Conservation (phyloP, 768 basidiomycete genomes). For the Pleurotus cornucopiae region DNA sequence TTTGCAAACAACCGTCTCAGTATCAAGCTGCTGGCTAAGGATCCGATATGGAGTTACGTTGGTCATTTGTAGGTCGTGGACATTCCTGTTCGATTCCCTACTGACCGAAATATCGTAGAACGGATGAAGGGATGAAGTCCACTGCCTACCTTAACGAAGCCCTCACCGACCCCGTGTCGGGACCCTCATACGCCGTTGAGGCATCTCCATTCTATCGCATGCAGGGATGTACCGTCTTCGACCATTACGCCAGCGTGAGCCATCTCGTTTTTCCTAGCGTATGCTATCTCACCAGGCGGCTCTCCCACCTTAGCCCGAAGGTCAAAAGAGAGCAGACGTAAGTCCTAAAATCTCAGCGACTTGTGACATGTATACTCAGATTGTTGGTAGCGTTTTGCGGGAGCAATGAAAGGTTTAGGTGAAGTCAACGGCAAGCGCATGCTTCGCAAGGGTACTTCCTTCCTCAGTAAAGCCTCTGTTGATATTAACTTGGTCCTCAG, state of each 20-base stretch:
- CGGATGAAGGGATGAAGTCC: slow-evolving; percentile 18
- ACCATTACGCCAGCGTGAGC: slow-evolving; percentile 13
- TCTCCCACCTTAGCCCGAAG: slow-evolving; percentile 10
- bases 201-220: slow-evolving; percentile 14
- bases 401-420: slow-evolving; percentile 28
- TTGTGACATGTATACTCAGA: background rate
- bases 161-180: slow-evolving; percentile 8
- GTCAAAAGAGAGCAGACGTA: slow-evolving; percentile 12
- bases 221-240: slow-evolving; percentile 15
- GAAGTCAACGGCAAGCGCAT: slow-evolving; percentile 22
- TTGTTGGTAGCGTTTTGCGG: slow-evolving; percentile 19
- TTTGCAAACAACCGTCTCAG: slow-evolving; percentile 40
- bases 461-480: background rate
- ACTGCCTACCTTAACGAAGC: slow-evolving; percentile 24
- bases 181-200: slow-evolving; percentile 4
- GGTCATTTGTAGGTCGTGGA: slow-evolving; percentile 20
- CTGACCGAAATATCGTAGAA: slow-evolving; percentile 5
- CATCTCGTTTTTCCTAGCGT: background rate
- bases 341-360: background rate
- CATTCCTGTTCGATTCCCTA: background rate
- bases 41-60: slow-evolving; percentile 22
- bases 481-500: slow-evolving; percentile 14
- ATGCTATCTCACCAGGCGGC: no score
- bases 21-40: slow-evolving; percentile 25
- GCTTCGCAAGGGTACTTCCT: slow-evolving; percentile 20